phyloP scores from a whole-genome alignment of 116 monocot genomes.

The Trichopus zeylanicus region DNA sequence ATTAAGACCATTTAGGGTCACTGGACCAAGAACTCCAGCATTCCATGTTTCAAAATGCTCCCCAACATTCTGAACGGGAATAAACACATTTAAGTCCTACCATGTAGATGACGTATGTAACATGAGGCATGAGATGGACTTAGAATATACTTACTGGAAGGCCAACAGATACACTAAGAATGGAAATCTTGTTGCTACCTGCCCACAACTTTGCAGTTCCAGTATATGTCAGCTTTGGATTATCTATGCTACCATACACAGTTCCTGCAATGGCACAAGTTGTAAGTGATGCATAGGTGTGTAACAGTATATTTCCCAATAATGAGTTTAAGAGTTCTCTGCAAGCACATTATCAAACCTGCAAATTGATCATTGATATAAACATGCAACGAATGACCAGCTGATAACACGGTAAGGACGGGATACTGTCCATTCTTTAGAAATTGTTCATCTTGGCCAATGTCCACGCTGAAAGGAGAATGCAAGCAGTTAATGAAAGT shows the following conservation, averaged over 20 bases:
- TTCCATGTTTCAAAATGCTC: conserved; percentile 80
- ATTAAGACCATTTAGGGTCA: conserved; percentile 53
- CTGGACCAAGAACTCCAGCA: conserved; percentile 78
- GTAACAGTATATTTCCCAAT: not conserved
- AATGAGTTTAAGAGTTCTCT: not conserved
- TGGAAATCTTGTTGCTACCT: conserved; percentile 58
- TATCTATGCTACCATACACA: conserved; percentile 36
- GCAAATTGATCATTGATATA: conserved; percentile 26
- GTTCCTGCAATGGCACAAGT: conserved; percentile 23
- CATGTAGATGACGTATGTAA: not conserved
- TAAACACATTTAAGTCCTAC: not conserved
- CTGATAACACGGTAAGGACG: conserved; percentile 30
- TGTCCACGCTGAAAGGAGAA: conserved; percentile 20
- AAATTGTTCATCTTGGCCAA: conserved; percentile 24
- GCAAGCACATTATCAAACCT: conserved; percentile 1
- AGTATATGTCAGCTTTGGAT: conserved; percentile 42
- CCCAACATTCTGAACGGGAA: conserved; percentile 46
- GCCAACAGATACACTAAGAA: conserved; percentile 40
- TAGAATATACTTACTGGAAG: conserved; percentile 23
- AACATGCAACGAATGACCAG: conserved; percentile 37
- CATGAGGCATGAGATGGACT: not conserved
- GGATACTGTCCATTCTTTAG: conserved; percentile 25
- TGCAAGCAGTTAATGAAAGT: not conserved
- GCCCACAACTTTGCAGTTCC: conserved; percentile 44
- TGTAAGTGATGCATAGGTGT: not conserved